Base-by-base conservation (phyloP, 1,284 basidiomycete species). In the Pterulicium gracile region DNA sequence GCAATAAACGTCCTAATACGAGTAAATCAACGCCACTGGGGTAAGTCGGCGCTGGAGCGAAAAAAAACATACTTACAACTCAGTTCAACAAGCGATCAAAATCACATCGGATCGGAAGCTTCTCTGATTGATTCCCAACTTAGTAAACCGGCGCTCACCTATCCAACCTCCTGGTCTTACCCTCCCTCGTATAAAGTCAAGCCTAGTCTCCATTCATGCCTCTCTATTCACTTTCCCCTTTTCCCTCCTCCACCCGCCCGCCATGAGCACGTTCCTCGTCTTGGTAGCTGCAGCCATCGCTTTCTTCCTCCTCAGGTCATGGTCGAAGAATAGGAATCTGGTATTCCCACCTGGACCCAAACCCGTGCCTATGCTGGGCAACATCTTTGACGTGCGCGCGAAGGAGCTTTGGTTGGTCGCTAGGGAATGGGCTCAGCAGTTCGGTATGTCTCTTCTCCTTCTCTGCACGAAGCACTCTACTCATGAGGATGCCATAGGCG, bases 401-500 rank as follows among this genome's bases (percentile, higher is more conserved):
- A 41, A 41, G 39, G 39, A 20, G n/a, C 7, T 41, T 10, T 41
- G 39, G 39, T 17, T 41, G n/a, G 7, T 10, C 18, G 13, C 10
- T 7, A 15, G 10, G 13, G 18, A 41, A 19, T 41, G 39, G 39
- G 19, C n/a, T 20, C 7, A 41, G 19, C 10, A 20, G 7, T 41
- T 41, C 18, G 39, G 39, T 41, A n/a, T 17, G 39, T 19, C 18
- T 17, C 17, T 22, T 45, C 40, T 14, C 24, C 4, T 23, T 20
- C 23, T 24, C 43, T 40, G 15, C 24, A 44, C 32, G 5, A 13
- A 24, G 44, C 41, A 20, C 18, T 3, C 43, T 44, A 35, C 41
- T 47, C 42, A 44, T 44, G 45, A 41, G 13, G 34, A n/a, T n/a
- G n/a, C n/a, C n/a, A n/a, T 50, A 83, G 82, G 83, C 50, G 72